These are phyloP conservation scores for Pseudotsuga menziesii DNA, from an alignment of 75 land plant species.

Conservation along the genomic window DNA sequence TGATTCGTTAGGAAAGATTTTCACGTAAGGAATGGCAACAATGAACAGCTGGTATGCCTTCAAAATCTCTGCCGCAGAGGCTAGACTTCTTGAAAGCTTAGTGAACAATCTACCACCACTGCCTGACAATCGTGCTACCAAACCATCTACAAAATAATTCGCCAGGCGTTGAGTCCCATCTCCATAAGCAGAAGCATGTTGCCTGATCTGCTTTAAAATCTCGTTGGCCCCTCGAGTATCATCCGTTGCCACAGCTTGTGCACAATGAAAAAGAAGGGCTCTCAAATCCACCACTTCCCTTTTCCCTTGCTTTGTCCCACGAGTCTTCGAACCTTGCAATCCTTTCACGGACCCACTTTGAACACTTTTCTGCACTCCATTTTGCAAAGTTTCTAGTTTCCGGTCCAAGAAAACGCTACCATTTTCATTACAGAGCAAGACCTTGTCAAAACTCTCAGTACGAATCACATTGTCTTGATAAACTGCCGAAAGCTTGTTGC, in stretches of 20 bases:
- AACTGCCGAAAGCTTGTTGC: slow-evolving; percentile 41
- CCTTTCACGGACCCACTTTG: slow-evolving; percentile 10
- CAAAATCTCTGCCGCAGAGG: slow-evolving; percentile 49
- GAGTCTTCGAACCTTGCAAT: slow-evolving; percentile 16
- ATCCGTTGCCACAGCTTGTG: slow-evolving; percentile 60
- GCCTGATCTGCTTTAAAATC: slow-evolving; percentile 46
- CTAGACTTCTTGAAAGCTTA: slow-evolving; percentile 16
- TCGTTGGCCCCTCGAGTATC: slow-evolving; percentile 45
- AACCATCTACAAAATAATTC: slow-evolving; percentile 55
- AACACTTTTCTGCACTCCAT: slow-evolving; percentile 14
- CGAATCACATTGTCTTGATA: slow-evolving; percentile 24
- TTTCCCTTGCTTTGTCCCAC: slow-evolving; percentile 26
- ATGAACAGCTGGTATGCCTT: slow-evolving; percentile 57
- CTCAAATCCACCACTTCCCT: slow-evolving; percentile 45
- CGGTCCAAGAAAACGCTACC: slow-evolving; percentile 3
- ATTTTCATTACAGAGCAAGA: slow-evolving; percentile 23
- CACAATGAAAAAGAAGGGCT: slow-evolving; percentile 51
- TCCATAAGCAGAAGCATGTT: slow-evolving; percentile 51
- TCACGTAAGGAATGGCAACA: slow-evolving; percentile 21
- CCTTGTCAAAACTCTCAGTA: slow-evolving; percentile 43
- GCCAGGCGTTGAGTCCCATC: slow-evolving; percentile 61
- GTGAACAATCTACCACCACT: slow-evolving; percentile 53
- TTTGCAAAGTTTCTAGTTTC: slow-evolving; percentile 11
- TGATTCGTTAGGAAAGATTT: slow-evolving; percentile 44
- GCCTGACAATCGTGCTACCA: slow-evolving; percentile 71